Evolutionary conservation across 371 early-diverging fungal genomes (phyloP).

Genomic region (Syncephalastrum contaminatum): DNA sequence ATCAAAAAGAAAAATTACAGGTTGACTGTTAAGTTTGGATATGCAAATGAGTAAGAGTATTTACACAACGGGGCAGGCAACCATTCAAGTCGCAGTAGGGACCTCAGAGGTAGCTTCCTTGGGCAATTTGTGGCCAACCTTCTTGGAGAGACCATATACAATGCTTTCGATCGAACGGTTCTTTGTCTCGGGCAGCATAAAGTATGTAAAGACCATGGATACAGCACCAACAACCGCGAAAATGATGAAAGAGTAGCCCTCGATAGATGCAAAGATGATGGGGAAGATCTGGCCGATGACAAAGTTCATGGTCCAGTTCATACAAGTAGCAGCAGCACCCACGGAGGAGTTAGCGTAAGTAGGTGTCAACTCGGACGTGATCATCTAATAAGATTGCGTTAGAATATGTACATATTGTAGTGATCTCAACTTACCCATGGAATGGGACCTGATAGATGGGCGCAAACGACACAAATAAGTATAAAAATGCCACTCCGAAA

Average conservation of each 20-base stretch:
- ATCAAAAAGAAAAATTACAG: too few species aligned
- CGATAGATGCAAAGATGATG: conserved; percentile 43
- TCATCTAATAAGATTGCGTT: conserved; percentile 6
- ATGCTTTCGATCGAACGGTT: conserved; percentile 65
- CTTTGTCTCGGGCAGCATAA: conserved; percentile 67
- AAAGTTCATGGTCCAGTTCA: conserved; percentile 45
- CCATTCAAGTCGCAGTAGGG: too few species aligned
- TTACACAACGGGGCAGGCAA: too few species aligned
- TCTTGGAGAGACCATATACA: conserved; percentile 4
- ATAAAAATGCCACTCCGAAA: too few species aligned
- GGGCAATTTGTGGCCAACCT: conserved; percentile 1
- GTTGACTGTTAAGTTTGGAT: too few species aligned
- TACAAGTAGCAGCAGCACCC: conserved; percentile 37
- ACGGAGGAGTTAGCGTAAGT: conserved; percentile 50
- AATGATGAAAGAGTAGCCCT: conserved; percentile 60
- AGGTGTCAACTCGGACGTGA: conserved; percentile 67
- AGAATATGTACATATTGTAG: too few species aligned
- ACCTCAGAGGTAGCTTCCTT: neutral
- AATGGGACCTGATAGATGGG: conserved; percentile 8
- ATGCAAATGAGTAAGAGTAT: too few species aligned
- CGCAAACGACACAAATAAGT: conserved; percentile 30
- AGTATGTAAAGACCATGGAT: conserved; percentile 18
- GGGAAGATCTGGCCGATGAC: conserved; percentile 34
- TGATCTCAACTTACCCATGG: conserved; percentile 11
- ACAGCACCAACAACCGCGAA: conserved; percentile 33